Conservation (phyloP, 1,284 basidiomycete genomes). For the Microbotryum scabiosae region DNA sequence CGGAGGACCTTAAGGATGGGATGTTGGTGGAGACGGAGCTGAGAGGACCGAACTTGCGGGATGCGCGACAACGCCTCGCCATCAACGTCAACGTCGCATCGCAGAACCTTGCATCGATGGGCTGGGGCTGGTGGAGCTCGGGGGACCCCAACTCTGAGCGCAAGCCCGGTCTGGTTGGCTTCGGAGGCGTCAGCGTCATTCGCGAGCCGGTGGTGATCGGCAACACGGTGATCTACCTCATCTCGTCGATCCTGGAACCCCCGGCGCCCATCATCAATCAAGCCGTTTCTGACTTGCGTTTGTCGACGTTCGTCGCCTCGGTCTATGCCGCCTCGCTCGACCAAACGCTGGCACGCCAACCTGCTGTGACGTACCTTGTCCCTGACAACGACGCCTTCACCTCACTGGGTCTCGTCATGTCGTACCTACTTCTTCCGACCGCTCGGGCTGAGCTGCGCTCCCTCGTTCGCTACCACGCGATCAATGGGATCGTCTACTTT, state of each 20-base stretch:
- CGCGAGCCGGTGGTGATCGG: slow-evolving; percentile 65
- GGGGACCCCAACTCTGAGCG: slow-evolving; percentile 28
- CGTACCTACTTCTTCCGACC: slow-evolving; percentile 63
- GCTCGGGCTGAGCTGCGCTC: slow-evolving; percentile 68
- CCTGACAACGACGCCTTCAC: slow-evolving; percentile 83
- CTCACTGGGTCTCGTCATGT: slow-evolving; percentile 77
- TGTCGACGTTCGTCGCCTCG: slow-evolving; percentile 83
- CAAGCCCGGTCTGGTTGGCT: slow-evolving; percentile 52
- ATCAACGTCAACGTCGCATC: slow-evolving; percentile 52
- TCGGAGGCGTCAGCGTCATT: slow-evolving; percentile 74
- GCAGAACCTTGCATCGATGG: slow-evolving; percentile 33
- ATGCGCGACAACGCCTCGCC: slow-evolving; percentile 61
- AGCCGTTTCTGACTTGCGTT: slow-evolving; percentile 68
- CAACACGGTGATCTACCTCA: slow-evolving; percentile 78
- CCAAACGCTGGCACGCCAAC: slow-evolving; percentile 52
- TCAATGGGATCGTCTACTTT: slow-evolving; percentile 69
- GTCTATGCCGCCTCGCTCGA: slow-evolving; percentile 71
- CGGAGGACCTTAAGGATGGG: slow-evolving; percentile 60
- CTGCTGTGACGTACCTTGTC: slow-evolving; percentile 73
- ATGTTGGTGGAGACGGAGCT: slow-evolving; percentile 72
- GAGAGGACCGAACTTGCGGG: slow-evolving; percentile 56
- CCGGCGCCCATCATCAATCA: slow-evolving; percentile 74
- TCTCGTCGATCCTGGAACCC: slow-evolving; percentile 71
- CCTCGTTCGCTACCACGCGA: slow-evolving; percentile 75
- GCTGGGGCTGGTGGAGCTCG: slow-evolving; percentile 40